A percentile compares a stretch with the other conserved stretches of the same genome.
Evolutionary conservation across 2,329 filamentous ascomycete genomes (phyloP).

Genomic region (Colletotrichum sp.): DNA sequence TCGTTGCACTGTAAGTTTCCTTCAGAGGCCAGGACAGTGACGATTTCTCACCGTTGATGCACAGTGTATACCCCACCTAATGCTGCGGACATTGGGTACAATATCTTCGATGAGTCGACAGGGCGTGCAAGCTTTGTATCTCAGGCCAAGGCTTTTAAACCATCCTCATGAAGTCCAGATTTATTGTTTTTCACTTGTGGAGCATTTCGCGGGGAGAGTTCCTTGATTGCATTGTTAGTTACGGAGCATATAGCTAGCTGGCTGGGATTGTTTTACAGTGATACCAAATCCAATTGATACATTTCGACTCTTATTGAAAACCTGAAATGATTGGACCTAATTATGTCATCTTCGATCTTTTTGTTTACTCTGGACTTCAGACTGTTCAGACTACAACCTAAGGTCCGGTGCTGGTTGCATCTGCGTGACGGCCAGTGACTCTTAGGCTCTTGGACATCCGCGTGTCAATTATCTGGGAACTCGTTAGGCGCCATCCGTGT

Average conservation of each 20-base stretch:
- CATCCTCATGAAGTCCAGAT: neutral
- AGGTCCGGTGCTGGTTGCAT: neutral
- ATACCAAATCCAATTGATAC: neutral
- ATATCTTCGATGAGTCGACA: neutral
- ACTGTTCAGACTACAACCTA: neutral
- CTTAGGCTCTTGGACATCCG: neutral
- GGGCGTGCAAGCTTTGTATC: neutral
- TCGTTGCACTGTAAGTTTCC: neutral
- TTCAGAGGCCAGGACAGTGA: accelerated
- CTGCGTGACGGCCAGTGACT: neutral
- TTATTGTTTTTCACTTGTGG: neutral
- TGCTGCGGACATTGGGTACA: neutral
- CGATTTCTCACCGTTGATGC: neutral
- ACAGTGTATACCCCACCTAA: neutral
- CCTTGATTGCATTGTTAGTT: neutral
- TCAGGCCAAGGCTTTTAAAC: neutral
- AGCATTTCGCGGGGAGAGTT: neutral
- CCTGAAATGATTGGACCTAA: neutral
- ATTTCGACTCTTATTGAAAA: neutral
- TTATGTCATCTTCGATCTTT: neutral
- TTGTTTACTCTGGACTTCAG: neutral
- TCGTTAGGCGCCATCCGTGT: neutral
- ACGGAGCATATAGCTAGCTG: neutral
- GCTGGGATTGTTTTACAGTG: neutral
- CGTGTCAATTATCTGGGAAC: neutral